These are phyloP conservation scores for Trichoderma pleuroti DNA, from an alignment of 2,329 filamentous ascomycete species.

Conservation along the genomic window DNA sequence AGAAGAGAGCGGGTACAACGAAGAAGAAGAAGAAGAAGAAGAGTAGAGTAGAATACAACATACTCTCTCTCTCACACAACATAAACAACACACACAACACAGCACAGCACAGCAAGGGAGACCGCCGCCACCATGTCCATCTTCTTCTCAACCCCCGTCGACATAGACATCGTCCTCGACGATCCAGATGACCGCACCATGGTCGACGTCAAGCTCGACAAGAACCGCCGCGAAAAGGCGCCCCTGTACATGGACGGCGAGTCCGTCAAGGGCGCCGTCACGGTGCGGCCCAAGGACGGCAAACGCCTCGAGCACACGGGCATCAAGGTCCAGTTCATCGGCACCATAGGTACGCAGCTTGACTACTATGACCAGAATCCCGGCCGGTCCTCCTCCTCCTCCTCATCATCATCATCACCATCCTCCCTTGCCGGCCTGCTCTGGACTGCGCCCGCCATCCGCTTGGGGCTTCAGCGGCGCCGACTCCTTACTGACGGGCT, in stretches of 20 bases:
- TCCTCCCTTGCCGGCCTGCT: neutral
- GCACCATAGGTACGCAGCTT: conserved; percentile 73
- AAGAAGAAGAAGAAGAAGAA: neutral
- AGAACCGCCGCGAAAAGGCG: conserved; percentile 94
- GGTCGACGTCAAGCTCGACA: conserved; percentile 97
- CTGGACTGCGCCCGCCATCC: conserved; percentile 19
- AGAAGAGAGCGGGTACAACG: neutral
- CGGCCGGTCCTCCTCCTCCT: neutral
- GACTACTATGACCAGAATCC: conserved; percentile 9
- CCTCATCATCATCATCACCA: neutral
- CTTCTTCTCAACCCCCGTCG: conserved; percentile 96
- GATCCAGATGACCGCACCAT: conserved; percentile 91
- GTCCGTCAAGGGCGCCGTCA: conserved; percentile 94
- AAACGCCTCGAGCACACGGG: conserved; percentile 97
- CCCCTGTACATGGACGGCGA: conserved; percentile 97
- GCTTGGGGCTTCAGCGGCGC: conserved; percentile 16
- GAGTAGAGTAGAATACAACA: neutral
- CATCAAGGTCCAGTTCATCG: conserved; percentile 99
- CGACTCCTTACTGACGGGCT: conserved; percentile 20
- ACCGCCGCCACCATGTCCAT: conserved; percentile 73
- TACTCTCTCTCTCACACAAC: neutral
- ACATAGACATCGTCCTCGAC: conserved; percentile 97
- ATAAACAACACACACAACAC: neutral
- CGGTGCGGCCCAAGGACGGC: conserved; percentile 93
- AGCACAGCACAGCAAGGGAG: neutral